Evolutionary conservation across 176 grass and related monocot species (phyloP), one percentile per base, ranked within the genome.

Genomic region (Juncus effusus): DNA sequence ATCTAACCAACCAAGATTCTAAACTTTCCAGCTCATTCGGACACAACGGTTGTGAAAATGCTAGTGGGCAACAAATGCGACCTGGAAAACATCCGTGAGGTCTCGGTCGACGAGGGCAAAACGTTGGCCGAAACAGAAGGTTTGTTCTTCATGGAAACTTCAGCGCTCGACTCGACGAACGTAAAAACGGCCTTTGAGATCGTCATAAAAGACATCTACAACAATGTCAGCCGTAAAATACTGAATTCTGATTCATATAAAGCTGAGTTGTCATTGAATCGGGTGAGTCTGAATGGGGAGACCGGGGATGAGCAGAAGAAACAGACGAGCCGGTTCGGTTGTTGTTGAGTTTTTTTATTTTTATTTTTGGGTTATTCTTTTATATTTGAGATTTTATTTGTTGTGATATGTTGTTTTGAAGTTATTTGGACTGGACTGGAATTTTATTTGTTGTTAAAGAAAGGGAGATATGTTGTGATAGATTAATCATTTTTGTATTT

Each of bases 81-180:
- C 59, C 38, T 94, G 73, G 78, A 75, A 5, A 88, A 88, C 42
- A 94, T 94, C 73, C 81, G 89, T 1, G 82, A 83, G 63, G 82
- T 94, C 59, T 74, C 89, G 0, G 68, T 85, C 0, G 85, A 88
- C 6, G 89, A 94, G 76, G 89, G 85, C 9, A 94, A 85, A 82
- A 79, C 82, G 4, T 81, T 94, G 2, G 89, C 89, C 0, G 89
- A 94, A 66, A 77, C 85, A 0, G 85, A 94, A 57, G 89, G 89
- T 15, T 55, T 94, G 59, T 94, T 94, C 84, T 94, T 94, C 61
- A 94, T 94, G 89, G 89, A 94, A 72, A 94, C 89, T 6, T 94
- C 89, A 0, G 89, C 89, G n/a, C 76, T 94, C 6, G 85, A 94
- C 38, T 79, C 89, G 3, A 94, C 85, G 0, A 94, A 94, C 40